These are phyloP conservation scores for California macrophylla DNA, from an alignment of 441 rosid genomes.

Conservation along the genomic window DNA sequence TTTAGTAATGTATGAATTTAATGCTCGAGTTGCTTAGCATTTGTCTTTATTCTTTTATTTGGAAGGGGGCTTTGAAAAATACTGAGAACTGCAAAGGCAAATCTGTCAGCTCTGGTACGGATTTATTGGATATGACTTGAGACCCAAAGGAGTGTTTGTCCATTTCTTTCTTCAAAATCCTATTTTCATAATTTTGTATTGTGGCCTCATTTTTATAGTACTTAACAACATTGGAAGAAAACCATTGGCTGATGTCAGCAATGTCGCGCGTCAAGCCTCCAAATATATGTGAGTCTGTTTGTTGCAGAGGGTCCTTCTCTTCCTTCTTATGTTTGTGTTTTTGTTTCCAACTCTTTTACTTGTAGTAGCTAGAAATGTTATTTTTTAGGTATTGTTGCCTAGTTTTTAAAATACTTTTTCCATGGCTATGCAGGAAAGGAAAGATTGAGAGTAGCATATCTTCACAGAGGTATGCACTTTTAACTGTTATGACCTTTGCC, in stretches of 20 bases:
- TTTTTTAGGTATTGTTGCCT: background rate
- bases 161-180: background rate
- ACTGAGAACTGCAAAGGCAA: slow-evolving; percentile 31
- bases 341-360: too few species aligned
- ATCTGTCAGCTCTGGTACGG: slow-evolving; percentile 35
- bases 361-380: background rate
- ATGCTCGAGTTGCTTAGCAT: background rate
- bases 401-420: slow-evolving; percentile 10
- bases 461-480: slow-evolving; percentile 31
- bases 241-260: slow-evolving; percentile 71
- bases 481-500: slow-evolving; percentile 10
- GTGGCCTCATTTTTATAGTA: slow-evolving; percentile 18
- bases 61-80: slow-evolving; percentile 32
- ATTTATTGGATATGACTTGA: background rate
- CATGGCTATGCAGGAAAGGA: slow-evolving; percentile 37
- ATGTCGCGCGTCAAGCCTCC: slow-evolving; percentile 40
- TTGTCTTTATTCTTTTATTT: slow-evolving; percentile 15
- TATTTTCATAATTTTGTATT: slow-evolving; percentile 4
- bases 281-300: slow-evolving; percentile 41
- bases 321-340: background rate
- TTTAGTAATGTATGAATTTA: background rate
- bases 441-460: slow-evolving; percentile 29
- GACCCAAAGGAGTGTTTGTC: background rate
- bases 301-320: slow-evolving; percentile 5
- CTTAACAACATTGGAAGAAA: slow-evolving; percentile 42